phyloP scores from a whole-genome alignment of 2,329 filamentous ascomycete species.

The Ophiocordyceps camponoti-floridani region DNA sequence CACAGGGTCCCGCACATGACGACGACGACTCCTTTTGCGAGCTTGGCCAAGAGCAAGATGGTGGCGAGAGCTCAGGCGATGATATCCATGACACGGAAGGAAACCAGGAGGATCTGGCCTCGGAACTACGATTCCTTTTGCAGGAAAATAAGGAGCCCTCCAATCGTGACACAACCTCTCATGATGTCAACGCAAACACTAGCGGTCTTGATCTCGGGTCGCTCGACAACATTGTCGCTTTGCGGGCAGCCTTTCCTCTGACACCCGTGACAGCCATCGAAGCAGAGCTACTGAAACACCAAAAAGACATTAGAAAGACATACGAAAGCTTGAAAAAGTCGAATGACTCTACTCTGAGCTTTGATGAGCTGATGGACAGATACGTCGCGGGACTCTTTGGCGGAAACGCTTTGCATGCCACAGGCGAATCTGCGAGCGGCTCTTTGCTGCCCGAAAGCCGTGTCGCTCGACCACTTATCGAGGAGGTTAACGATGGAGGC shows the following conservation, averaged over 20 bases:
- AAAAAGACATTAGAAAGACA: slow-evolving; percentile 16
- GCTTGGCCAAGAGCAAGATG: slow-evolving; percentile 8
- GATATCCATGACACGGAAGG: slow-evolving; percentile 8
- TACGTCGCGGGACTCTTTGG: slow-evolving; percentile 6
- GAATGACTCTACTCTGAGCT: slow-evolving; percentile 13
- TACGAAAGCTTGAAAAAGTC: slow-evolving; percentile 17
- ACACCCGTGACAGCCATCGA: slow-evolving; percentile 17
- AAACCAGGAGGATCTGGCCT: slow-evolving; percentile 6
- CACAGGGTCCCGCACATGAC: slow-evolving; percentile 12
- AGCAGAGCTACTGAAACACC: slow-evolving; percentile 14
- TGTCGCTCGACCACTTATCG: slow-evolving; percentile 11
- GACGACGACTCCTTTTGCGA: slow-evolving; percentile 2
- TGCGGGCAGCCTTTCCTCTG: slow-evolving; percentile 25
- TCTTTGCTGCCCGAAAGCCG: background rate
- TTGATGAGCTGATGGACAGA: slow-evolving; percentile 15
- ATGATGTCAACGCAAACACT: slow-evolving; percentile 1
- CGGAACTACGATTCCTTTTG: slow-evolving; percentile 24
- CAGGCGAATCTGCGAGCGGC: background rate
- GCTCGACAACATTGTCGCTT: slow-evolving; percentile 15
- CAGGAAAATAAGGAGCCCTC: slow-evolving; percentile 17
- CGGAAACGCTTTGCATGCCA: slow-evolving; percentile 1
- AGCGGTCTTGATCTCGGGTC: slow-evolving; percentile 4
- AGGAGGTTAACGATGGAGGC: slow-evolving; percentile 3
- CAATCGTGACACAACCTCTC: slow-evolving; percentile 6
- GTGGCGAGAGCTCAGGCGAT: slow-evolving; percentile 19